These are phyloP conservation scores for Ophiostoma montium DNA, from an alignment of 2,329 filamentous ascomycete species.

Conservation along the genomic window DNA sequence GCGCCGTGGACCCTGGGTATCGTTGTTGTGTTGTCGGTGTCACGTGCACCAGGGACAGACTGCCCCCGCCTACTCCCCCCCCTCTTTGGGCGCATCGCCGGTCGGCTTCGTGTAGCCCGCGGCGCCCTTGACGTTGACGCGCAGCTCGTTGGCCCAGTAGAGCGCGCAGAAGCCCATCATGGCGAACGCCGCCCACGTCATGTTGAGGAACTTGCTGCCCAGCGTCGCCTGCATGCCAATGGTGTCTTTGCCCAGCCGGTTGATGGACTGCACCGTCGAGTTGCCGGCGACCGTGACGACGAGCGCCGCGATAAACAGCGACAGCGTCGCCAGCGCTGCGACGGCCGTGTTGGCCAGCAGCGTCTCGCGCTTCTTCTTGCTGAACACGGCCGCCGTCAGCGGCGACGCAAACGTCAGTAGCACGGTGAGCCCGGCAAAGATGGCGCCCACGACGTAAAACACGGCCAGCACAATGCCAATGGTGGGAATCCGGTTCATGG, in stretches of 20 bases:
- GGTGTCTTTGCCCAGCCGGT: slow-evolving; percentile 22
- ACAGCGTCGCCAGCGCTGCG: slow-evolving; percentile 21
- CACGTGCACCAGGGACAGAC: no score
- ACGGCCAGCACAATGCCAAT: slow-evolving; percentile 34
- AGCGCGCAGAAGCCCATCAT: slow-evolving; percentile 26
- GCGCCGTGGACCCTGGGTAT: neutral
- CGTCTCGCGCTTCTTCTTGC: slow-evolving; percentile 14
- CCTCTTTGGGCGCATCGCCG: slow-evolving; percentile 2
- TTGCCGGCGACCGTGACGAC: slow-evolving; percentile 8
- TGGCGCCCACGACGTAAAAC: slow-evolving; percentile 31
- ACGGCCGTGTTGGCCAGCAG: slow-evolving; percentile 25
- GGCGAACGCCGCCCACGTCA: slow-evolving; percentile 34
- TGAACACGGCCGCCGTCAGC: slow-evolving; percentile 6
- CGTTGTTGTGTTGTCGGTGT: neutral
- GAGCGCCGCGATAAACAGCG: slow-evolving; percentile 11
- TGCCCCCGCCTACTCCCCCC: neutral
- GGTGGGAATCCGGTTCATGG: slow-evolving; percentile 34
- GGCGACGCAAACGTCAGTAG: slow-evolving; percentile 27
- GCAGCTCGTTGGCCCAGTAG: slow-evolving; percentile 28
- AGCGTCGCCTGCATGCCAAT: slow-evolving; percentile 29
- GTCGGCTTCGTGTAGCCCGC: neutral
- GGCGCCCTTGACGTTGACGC: slow-evolving; percentile 16
- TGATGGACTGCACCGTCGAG: slow-evolving; percentile 12
- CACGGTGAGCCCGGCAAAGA: slow-evolving; percentile 29
- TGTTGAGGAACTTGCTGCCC: slow-evolving; percentile 29